A percentile compares a stretch with the other conserved stretches of the same genome.
These are phyloP conservation scores for Cladosporium sp. DNA, from an alignment of 2,329 filamentous ascomycete species.

Conservation along the genomic window DNA sequence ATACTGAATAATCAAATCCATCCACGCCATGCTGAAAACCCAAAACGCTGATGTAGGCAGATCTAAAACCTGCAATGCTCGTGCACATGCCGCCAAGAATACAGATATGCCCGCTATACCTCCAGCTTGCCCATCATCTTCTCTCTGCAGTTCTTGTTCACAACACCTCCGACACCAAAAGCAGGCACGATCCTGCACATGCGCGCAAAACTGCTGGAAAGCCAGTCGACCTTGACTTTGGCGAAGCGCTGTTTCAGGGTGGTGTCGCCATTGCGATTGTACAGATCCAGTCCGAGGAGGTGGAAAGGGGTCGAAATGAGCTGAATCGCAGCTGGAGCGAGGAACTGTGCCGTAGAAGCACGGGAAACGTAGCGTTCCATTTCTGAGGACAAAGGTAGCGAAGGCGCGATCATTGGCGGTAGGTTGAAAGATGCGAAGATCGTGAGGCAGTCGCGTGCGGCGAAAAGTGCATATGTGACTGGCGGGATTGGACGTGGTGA, in stretches of 20 bases:
- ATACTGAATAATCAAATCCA: neutral
- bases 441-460: slow-evolving; percentile 76
- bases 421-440: slow-evolving; percentile 92
- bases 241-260: slow-evolving; percentile 58
- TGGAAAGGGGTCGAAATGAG: slow-evolving; percentile 78
- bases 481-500: slow-evolving; percentile 56
- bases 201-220: slow-evolving; percentile 66
- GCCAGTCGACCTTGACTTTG: slow-evolving; percentile 71
- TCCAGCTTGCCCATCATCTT: slow-evolving; percentile 62
- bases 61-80: neutral
- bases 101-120: slow-evolving; percentile 15
- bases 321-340: slow-evolving; percentile 75
- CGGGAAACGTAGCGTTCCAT: slow-evolving; percentile 50
- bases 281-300: slow-evolving; percentile 78
- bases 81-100: neutral
- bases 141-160: slow-evolving; percentile 69
- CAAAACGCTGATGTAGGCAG: neutral
- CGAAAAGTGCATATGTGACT: slow-evolving; percentile 73
- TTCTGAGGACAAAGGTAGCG: slow-evolving; percentile 43
- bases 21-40: neutral
- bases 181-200: slow-evolving; percentile 84
- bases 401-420: slow-evolving; percentile 71
- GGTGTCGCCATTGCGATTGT: slow-evolving; percentile 60
- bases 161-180: slow-evolving; percentile 82
- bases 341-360: slow-evolving; percentile 65